Conservation (phyloP, 1,284 basidiomycete genomes). For the Gymnopus androsaceus region DNA sequence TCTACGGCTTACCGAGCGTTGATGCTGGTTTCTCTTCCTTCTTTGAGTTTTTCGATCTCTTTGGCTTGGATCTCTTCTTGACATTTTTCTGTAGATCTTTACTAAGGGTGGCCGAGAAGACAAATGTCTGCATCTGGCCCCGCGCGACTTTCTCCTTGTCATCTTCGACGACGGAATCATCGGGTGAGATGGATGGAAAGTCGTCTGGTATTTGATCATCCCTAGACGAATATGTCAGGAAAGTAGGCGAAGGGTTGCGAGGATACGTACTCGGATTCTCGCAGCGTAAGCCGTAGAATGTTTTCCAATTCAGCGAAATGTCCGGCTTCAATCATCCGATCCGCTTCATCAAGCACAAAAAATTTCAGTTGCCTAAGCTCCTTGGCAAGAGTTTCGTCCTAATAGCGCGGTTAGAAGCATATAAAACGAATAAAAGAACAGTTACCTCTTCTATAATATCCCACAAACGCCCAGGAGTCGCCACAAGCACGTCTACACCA, state of each 20-base stretch:
- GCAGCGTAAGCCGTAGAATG: slow-evolving; percentile 85
- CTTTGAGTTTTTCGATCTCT: slow-evolving; percentile 48
- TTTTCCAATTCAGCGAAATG: slow-evolving; percentile 96
- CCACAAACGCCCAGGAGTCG: slow-evolving; percentile 97
- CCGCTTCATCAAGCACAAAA: slow-evolving; percentile 97
- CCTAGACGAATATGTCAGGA: slow-evolving; percentile 25
- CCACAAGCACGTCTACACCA: slow-evolving; percentile 89
- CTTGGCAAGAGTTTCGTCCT: slow-evolving; percentile 75
- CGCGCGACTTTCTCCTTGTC: slow-evolving; percentile 32
- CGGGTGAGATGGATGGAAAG: not conserved
- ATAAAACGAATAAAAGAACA: slow-evolving; percentile 11
- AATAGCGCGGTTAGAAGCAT: not conserved
- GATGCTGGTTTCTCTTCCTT: slow-evolving; percentile 50
- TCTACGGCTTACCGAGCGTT: slow-evolving; percentile 62
- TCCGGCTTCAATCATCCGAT: slow-evolving; percentile 96
- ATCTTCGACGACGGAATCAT: slow-evolving; percentile 37
- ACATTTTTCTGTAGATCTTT: slow-evolving; percentile 94
- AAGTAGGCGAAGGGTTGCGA: too few species aligned
- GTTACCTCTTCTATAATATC: slow-evolving; percentile 85
- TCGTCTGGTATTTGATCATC: slow-evolving; percentile 39
- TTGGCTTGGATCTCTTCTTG: slow-evolving; percentile 53
- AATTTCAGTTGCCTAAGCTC: slow-evolving; percentile 72
- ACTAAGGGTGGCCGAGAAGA: slow-evolving; percentile 95
- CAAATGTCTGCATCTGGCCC: slow-evolving; percentile 82
- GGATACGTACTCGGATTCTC: slow-evolving; percentile 55